Evolutionary conservation across 441 rosid species (phyloP).

Genomic region (Croton setiger): DNA sequence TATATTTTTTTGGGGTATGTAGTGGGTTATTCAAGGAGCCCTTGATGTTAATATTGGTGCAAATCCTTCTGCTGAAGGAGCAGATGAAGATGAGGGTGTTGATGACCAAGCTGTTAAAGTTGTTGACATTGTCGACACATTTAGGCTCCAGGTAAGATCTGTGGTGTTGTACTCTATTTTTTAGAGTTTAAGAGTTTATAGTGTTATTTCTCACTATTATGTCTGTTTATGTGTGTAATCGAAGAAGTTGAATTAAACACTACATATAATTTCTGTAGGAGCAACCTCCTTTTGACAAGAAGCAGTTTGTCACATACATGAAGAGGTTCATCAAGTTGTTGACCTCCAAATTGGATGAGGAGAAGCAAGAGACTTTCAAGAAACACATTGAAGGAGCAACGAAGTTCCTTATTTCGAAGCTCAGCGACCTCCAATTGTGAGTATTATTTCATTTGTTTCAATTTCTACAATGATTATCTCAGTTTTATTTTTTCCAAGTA

Average conservation of each 20-base stretch:
- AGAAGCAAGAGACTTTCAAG: slow-evolving; percentile 58
- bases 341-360: slow-evolving; percentile 60
- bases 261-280: slow-evolving; percentile 43
- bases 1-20: slow-evolving; percentile 23
- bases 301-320: slow-evolving; percentile 57
- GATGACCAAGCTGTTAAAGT: slow-evolving; percentile 82
- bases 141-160: slow-evolving; percentile 87
- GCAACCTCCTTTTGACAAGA: slow-evolving; percentile 93
- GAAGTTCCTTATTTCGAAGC: slow-evolving; percentile 75
- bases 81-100: slow-evolving; percentile 76
- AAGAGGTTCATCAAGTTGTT: slow-evolving; percentile 78
- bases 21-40: slow-evolving; percentile 91
- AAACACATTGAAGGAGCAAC: slow-evolving; percentile 86
- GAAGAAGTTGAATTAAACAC: background rate
- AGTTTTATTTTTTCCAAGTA: background rate
- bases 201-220: no score
- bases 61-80: slow-evolving; percentile 96
- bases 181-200: background rate
- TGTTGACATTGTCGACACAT: slow-evolving; percentile 94
- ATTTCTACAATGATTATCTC: no score
- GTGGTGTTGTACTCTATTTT: background rate
- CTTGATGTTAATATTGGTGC: slow-evolving; percentile 86
- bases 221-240: no score
- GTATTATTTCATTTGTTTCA: slow-evolving; percentile 17
- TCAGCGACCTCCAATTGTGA: slow-evolving; percentile 90